These are phyloP conservation scores for Naganishia vaughanmartiniae DNA, from an alignment of 768 basidiomycete species.

Conservation along the genomic window DNA sequence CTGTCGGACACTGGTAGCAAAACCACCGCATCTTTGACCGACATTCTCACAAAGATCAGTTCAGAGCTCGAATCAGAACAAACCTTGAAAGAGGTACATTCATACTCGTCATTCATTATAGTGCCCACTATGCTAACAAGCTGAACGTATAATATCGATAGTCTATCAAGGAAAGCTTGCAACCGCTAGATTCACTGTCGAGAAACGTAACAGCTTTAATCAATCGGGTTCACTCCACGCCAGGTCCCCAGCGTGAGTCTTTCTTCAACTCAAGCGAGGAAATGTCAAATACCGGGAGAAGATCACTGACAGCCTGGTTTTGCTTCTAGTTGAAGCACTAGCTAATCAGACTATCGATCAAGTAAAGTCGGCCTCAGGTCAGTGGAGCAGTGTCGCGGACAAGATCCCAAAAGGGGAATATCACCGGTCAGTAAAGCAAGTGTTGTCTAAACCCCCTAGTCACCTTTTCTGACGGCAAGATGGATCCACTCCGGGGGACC, in stretches of 20 bases:
- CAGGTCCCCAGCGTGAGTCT: conserved; percentile 26
- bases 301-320: not conserved
- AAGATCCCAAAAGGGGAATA: conserved; percentile 30
- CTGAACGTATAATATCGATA: not conserved
- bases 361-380: not conserved
- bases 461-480: no score
- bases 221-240: conserved; percentile 31
- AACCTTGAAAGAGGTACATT: conserved; percentile 29
- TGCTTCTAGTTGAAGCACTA: conserved; percentile 16
- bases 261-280: not conserved
- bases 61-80: conserved; percentile 31
- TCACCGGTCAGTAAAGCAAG: conserved; percentile 24
- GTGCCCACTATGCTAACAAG: not conserved
- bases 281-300: not conserved
- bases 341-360: conserved; percentile 28
- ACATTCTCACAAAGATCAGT: conserved; percentile 27
- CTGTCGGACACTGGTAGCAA: not conserved
- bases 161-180: conserved; percentile 31
- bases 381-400: conserved; percentile 22
- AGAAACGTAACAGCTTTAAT: conserved; percentile 29
- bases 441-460: no score
- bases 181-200: conserved; percentile 26
- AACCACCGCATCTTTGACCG: conserved; percentile 19
- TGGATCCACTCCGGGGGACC: no score
- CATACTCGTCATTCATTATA: not conserved